Evolutionary conservation across 1,139 yeast genomes (phyloP).

Genomic region (Saccharomycopsis phalli): DNA sequence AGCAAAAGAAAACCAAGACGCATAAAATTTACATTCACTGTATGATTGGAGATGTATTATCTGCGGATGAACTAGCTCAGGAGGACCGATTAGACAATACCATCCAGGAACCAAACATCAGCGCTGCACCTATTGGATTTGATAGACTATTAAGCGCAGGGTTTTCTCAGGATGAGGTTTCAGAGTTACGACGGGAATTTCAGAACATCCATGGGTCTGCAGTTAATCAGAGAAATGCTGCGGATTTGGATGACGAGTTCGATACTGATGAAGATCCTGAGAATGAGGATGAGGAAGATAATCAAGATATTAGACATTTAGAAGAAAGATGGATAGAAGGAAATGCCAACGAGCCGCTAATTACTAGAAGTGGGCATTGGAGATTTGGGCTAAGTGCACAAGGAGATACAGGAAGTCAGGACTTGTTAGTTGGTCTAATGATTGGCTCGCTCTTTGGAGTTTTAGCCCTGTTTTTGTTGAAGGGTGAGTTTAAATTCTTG

Average conservation of each 20-base stretch:
- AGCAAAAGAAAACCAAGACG: conserved; percentile 20
- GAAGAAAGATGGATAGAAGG: conserved; percentile 92
- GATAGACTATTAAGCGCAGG: conserved; percentile 80
- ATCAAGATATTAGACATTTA: conserved; percentile 43
- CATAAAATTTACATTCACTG: conserved; percentile 59
- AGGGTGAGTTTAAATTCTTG: conserved; percentile 47
- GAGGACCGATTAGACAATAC: conserved; percentile 54
- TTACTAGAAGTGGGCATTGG: conserved; percentile 23
- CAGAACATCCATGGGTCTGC: conserved; percentile 51
- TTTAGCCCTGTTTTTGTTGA: conserved; percentile 45
- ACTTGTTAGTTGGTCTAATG: conserved; percentile 52
- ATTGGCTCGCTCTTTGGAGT: conserved; percentile 61
- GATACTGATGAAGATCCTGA: conserved; percentile 21
- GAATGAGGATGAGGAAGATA: conserved; percentile 20
- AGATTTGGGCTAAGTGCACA: conserved; percentile 26
- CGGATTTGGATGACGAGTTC: conserved; percentile 19
- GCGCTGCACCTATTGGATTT: conserved; percentile 78
- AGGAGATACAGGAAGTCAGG: conserved; percentile 38
- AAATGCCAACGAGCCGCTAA: conserved; percentile 43
- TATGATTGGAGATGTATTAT: conserved; percentile 64
- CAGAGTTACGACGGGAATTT: conserved; percentile 66
- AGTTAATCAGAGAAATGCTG: conserved; percentile 29
- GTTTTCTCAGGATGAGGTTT: conserved; percentile 67
- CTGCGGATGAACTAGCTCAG: conserved; percentile 46
- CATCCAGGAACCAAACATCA: conserved; percentile 36